Evolutionary conservation across 2,329 filamentous ascomycete genomes (phyloP).

Genomic region (Chalara sp.): DNA sequence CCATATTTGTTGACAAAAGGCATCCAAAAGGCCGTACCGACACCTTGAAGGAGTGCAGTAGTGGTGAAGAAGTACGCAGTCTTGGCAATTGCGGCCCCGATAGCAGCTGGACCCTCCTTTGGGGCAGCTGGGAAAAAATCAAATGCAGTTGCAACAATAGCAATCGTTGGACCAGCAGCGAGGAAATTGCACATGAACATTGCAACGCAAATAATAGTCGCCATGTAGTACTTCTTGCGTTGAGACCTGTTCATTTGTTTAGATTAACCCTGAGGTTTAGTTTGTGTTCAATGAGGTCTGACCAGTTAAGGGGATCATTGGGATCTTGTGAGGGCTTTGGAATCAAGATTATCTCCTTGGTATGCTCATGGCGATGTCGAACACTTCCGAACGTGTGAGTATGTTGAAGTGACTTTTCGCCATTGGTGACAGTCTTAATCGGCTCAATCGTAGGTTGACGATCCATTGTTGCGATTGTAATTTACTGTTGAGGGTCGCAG

Average conservation of each 20-base stretch:
- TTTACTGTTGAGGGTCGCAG: too few relatives aligned
- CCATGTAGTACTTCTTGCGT: slow-evolving; percentile 11
- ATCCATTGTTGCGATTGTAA: background rate
- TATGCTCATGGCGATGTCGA: slow-evolving; percentile 14
- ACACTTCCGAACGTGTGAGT: slow-evolving; percentile 12
- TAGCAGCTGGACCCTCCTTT: background rate
- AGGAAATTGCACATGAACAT: slow-evolving; percentile 20
- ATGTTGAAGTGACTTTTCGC: slow-evolving; percentile 2
- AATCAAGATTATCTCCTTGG: slow-evolving; percentile 24
- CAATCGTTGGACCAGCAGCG: slow-evolving; percentile 18
- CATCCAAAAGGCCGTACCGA: slow-evolving; percentile 18
- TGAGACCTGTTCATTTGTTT: background rate
- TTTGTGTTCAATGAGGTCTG: background rate
- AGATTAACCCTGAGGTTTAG: background rate
- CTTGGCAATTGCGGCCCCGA: slow-evolving; percentile 11
- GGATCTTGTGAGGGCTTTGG: slow-evolving; percentile 28
- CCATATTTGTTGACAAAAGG: slow-evolving; percentile 20
- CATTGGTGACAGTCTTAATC: slow-evolving; percentile 1
- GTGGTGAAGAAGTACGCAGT: slow-evolving; percentile 18
- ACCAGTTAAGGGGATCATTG: slow-evolving; percentile 32
- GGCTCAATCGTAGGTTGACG: background rate
- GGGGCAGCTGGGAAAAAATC: slow-evolving; percentile 14
- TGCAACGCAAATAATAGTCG: slow-evolving; percentile 13
- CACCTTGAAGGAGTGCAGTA: slow-evolving; percentile 14
- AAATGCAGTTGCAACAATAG: slow-evolving; percentile 13